These are phyloP conservation scores for Sinapis alba DNA, from an alignment of 441 rosid species.

Conservation along the genomic window DNA sequence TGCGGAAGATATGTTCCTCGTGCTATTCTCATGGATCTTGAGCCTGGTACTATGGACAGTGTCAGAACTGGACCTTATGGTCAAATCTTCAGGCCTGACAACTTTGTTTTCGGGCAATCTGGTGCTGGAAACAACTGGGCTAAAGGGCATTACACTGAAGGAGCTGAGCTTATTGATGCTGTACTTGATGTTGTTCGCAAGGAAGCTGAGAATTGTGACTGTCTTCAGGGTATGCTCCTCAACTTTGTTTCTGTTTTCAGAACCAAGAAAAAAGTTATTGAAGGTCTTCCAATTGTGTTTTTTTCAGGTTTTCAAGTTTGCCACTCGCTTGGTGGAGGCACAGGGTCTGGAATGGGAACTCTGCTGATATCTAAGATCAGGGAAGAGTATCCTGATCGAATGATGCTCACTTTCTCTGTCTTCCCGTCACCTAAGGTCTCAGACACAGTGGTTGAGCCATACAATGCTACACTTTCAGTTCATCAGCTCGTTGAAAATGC, in stretches of 20 bases:
- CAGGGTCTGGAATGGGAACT: conserved; percentile 61
- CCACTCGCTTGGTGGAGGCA: conserved; percentile 60
- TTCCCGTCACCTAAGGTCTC: conserved; percentile 98
- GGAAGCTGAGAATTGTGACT: conserved; percentile 54
- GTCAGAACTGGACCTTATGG: conserved; percentile 53
- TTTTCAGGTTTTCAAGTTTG: conserved; percentile 51
- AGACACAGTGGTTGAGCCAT: conserved; percentile 94
- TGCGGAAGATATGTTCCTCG: conserved; percentile 56
- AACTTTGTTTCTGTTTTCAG: neutral
- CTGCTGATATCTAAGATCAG: conserved; percentile 51
- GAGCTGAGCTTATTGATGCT: conserved; percentile 53
- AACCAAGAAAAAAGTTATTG: neutral
- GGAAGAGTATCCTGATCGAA: conserved; percentile 48
- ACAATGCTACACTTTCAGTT: conserved; percentile 95
- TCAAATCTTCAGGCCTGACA: conserved; percentile 51
- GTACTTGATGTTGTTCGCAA: conserved; percentile 55
- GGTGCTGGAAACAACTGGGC: conserved; percentile 62
- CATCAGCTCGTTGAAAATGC: conserved; percentile 94
- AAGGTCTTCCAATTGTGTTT: neutral
- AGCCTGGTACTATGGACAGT: conserved; percentile 59
- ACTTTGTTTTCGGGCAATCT: conserved; percentile 50
- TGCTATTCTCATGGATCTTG: conserved; percentile 55
- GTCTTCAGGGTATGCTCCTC: conserved; percentile 44
- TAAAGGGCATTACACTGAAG: conserved; percentile 53
- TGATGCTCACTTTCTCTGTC: conserved; percentile 97